Evolutionary conservation across 108 stramenopile species (phyloP).

Genomic region (Cyclostephanos invisitatus): DNA sequence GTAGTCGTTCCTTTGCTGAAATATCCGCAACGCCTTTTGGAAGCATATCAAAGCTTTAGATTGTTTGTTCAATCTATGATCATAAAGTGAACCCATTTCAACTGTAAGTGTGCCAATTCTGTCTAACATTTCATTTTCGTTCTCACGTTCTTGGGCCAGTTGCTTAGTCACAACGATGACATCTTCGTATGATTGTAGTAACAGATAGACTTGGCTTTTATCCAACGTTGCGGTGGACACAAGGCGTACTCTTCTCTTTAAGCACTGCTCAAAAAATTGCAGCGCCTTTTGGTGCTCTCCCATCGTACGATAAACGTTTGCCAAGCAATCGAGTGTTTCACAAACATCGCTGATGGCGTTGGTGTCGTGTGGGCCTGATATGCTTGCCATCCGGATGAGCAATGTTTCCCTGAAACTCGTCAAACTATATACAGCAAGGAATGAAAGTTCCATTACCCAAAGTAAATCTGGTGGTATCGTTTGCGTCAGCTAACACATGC

Average conservation of each 20-base stretch:
- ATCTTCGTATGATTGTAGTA: slow-evolving; percentile 52
- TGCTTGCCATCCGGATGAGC: slow-evolving; percentile 29
- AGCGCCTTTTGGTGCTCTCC: slow-evolving; percentile 39
- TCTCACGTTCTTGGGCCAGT: slow-evolving; percentile 16
- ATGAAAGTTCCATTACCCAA: not conserved
- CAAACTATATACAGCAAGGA: slow-evolving; percentile 17
- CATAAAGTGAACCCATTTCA: slow-evolving; percentile 48
- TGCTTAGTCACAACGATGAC: slow-evolving; percentile 41
- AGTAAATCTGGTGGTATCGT: not conserved
- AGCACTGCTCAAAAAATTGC: slow-evolving; percentile 36
- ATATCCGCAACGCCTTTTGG: slow-evolving; percentile 45
- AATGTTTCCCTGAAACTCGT: slow-evolving; percentile 44
- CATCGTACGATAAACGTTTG: slow-evolving; percentile 46
- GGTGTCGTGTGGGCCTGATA: slow-evolving; percentile 32
- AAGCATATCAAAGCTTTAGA: slow-evolving; percentile 41
- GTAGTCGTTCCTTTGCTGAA: slow-evolving; percentile 39
- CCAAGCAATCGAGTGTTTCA: slow-evolving; percentile 53
- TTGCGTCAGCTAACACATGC: not conserved
- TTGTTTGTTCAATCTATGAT: slow-evolving; percentile 35
- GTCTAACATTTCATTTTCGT: slow-evolving; percentile 10
- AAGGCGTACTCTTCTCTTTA: slow-evolving; percentile 33
- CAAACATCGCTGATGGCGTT: slow-evolving; percentile 43
- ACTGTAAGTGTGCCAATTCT: slow-evolving; percentile 40
- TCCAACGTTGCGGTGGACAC: slow-evolving; percentile 11
- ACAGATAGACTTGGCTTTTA: slow-evolving; percentile 16